phyloP scores from a whole-genome alignment of 768 basidiomycete species.

The Pisolithus microcarpus region DNA sequence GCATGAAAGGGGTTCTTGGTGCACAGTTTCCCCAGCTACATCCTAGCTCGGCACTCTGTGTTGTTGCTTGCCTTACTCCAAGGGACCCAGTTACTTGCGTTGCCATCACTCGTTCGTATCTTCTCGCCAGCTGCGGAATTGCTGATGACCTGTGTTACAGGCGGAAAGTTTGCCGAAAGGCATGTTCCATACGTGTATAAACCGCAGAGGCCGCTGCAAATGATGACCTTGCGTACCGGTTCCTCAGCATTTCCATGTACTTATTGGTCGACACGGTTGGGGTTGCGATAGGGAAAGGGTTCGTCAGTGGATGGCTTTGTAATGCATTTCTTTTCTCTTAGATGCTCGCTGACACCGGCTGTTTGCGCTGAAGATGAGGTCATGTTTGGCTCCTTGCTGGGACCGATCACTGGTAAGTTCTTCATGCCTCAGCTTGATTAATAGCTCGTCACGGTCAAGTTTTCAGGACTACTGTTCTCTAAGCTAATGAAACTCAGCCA shows the following conservation, averaged over 20 bases:
- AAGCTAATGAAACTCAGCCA: constrained; percentile 68
- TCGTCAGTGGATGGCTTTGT: constrained; percentile 80
- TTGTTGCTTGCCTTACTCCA: constrained; percentile 86
- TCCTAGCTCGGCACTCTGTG: constrained; percentile 71
- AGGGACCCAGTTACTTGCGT: constrained; percentile 95
- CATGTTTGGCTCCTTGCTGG: constrained; percentile 63
- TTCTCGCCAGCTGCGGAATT: not conserved
- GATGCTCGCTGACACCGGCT: not conserved
- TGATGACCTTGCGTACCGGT: constrained; percentile 93
- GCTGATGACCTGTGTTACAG: constrained; percentile 26
- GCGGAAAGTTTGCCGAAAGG: constrained; percentile 60
- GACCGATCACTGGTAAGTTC: constrained; percentile 44
- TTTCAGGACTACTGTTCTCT: constrained; percentile 57
- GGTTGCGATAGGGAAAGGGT: constrained; percentile 75
- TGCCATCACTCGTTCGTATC: constrained; percentile 56
- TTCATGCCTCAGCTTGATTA: not conserved
- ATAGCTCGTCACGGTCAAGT: not conserved
- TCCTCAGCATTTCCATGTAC: constrained; percentile 81
- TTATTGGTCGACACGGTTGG: constrained; percentile 63
- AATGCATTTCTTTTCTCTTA: not conserved
- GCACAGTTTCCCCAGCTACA: constrained; percentile 64
- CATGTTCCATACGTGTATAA: constrained; percentile 78
- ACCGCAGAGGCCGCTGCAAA: constrained; percentile 91
- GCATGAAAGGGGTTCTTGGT: constrained; percentile 49
- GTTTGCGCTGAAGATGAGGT: constrained; percentile 57